Evolutionary conservation across 73 alveolate species (phyloP), one percentile per base, ranked within the genome.

Genomic region (Blepharisma japonicum): DNA sequence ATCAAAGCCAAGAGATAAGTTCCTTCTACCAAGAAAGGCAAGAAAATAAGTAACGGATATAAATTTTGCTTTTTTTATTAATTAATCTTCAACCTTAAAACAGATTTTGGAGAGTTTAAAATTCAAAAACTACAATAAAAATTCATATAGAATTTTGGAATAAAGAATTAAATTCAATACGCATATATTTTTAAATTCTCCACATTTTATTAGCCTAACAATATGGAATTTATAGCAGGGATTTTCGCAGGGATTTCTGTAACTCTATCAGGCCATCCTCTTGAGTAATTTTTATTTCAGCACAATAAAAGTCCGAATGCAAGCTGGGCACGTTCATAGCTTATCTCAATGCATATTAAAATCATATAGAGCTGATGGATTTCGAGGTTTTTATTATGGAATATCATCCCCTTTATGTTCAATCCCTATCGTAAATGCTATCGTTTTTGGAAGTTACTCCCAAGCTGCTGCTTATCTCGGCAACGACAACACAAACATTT

Each of bases 271-370:
- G 89, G 89, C 50, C 89, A 82, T 55, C 89, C 89, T 18, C 55
- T 82, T 7, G 89, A 82, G 87, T 80, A 71, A 80, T 48, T 42
- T n/a, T 2, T 74, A 20, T 27, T 32, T 7, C n/a, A 80, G 87
- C 71, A 46, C 78, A 47, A 77, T 82, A 80, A 82, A 82, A 47
- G 78, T 72, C 42, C 32, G 89, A n/a, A 82, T 82, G 85, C 61
- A 82, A 56, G 71, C 89, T 27, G 87, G 80, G 7, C 45, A 71
- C 38, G 38, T 20, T 18, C 53, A 8, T 11, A 6, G 23, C n/a
- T 14, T 49, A 18, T 8, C 53, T 6, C 32, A 71, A 39, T 23
- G 55, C 27, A 14, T 70, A 9, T 38, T 76, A 11, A 32, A 54
- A 38, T 0, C 56, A 39, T 38, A 77, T 55, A 45, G 84, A 81